Percentiles rank a stretch among this genome's conserved stretches.
Conservation (phyloP, 176 grass and related monocot genomes). For the Aechmea fasciata region DNA sequence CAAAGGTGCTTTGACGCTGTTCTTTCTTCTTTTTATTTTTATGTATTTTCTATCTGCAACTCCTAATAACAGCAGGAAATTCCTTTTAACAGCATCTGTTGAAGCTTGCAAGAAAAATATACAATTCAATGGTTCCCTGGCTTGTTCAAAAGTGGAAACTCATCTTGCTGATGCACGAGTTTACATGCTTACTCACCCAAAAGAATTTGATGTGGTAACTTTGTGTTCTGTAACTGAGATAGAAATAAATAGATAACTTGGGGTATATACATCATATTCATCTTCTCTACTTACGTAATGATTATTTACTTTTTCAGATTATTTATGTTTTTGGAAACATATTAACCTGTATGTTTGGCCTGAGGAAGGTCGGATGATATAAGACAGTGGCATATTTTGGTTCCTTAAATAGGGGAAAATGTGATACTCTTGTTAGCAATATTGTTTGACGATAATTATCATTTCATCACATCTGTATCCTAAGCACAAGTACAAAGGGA, state of each 20-base stretch:
- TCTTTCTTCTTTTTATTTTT: neutral
- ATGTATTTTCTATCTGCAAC: neutral
- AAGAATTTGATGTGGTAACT: slow-evolving; percentile 97
- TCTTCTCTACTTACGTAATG: too few relatives aligned
- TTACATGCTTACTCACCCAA: slow-evolving; percentile 95
- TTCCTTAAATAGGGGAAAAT: too few relatives aligned
- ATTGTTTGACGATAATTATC: too few relatives aligned
- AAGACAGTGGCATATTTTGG: too few relatives aligned
- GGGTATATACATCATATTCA: neutral
- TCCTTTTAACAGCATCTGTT: slow-evolving; percentile 58
- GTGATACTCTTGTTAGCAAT: too few relatives aligned
- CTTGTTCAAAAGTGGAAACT: slow-evolving; percentile 73
- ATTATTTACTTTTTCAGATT: too few relatives aligned
- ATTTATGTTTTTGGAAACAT: too few relatives aligned
- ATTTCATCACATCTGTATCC: too few relatives aligned
- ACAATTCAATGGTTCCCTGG: slow-evolving; percentile 65
- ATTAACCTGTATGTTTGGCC: too few relatives aligned
- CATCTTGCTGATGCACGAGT: slow-evolving; percentile 90
- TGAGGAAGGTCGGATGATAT: too few relatives aligned
- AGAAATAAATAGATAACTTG: neutral
- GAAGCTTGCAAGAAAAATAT: slow-evolving; percentile 92
- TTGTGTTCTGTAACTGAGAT: slow-evolving; percentile 9
- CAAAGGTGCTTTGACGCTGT: slow-evolving; percentile 41
- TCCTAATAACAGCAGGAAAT: neutral
- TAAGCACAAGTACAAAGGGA: too few relatives aligned